Evolutionary conservation across 2,329 filamentous ascomycete genomes (phyloP), one percentile per base, ranked within the genome.

Genomic region (Balansia obtecta): DNA sequence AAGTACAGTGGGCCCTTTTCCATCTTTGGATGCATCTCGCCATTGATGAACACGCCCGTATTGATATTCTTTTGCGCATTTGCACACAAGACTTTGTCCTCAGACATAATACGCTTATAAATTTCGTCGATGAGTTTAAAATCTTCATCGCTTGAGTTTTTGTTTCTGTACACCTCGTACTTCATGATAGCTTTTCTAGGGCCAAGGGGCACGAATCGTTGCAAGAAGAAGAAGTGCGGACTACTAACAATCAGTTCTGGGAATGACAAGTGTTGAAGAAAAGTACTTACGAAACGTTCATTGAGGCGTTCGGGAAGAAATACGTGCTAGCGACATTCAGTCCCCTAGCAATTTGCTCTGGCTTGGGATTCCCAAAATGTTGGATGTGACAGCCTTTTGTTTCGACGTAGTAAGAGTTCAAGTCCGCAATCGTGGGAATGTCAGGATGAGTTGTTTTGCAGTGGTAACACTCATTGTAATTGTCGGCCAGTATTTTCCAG

Each of bases 381-480:
- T 74, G 67, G 50, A 80, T 76, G 54, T 74, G 68, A 1, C 65
- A 68, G 16, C 65, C 68, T 54, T 71, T 69, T 39, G 71, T 71
- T 54, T 75, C 66, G 46, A 77, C 74, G 40, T 67, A 63, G 63
- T 81, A 82, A 3, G 72, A 72, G 52, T 72, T 70, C 39, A 82
- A 70, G 52, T 82, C 75, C 43, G 77, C 71, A n/a, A 82, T 68
- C 41, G 69, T 67, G 4, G 75, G 69, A 33, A 81, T 74, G 51
- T 79, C 75, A 2, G 79, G 77, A 56, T 82, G 78, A 2, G 77
- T 73, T 1, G 73, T 75, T 47, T 73, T 72, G 66, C 77, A 82
- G 66, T 82, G 79, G 57, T 83, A 83, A 60, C 79, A 83, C 60
- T 80, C 79, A 60, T 83, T 83, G 68, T 80, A 83, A 66, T 83